phyloP scores from a whole-genome alignment of 2,329 filamentous ascomycete genomes.

The Hymenoscyphus repandus region DNA sequence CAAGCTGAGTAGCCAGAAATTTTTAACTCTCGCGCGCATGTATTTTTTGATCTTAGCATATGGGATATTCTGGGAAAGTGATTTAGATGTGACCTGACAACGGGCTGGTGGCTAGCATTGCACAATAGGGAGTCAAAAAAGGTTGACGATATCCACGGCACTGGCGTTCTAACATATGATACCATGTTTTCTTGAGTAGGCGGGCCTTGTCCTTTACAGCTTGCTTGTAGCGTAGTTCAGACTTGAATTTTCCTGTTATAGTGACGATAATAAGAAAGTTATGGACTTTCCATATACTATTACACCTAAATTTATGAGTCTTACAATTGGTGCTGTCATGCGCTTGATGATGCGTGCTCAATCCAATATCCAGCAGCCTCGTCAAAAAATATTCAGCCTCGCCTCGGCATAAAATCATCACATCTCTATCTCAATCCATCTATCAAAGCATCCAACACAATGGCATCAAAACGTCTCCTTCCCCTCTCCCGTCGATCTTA shows the following conservation, averaged over 20 bases:
- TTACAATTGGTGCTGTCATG: too few species aligned
- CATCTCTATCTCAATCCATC: not conserved
- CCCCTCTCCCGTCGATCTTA: conserved; percentile 31
- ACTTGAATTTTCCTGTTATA: too few species aligned
- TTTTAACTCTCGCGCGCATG: not conserved
- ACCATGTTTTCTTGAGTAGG: too few species aligned
- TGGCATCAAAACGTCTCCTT: conserved; percentile 4
- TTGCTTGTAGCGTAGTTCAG: too few species aligned
- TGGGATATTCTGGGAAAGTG: not conserved
- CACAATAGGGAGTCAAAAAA: not conserved
- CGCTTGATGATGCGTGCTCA: too few species aligned
- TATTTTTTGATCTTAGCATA: not conserved
- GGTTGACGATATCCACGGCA: not conserved
- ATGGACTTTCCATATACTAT: too few species aligned
- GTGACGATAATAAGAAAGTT: too few species aligned
- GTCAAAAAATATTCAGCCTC: not conserved
- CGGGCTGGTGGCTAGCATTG: not conserved
- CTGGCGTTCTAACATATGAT: not conserved
- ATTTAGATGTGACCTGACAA: not conserved
- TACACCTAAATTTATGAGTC: too few species aligned
- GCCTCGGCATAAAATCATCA: not conserved
- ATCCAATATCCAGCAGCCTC: not conserved
- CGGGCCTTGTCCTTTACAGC: too few species aligned
- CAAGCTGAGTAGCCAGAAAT: conserved; percentile 1
- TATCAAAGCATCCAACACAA: not conserved